Evolutionary conservation across 73 alveolate genomes (phyloP).

Genomic region (Stentor roeselii): DNA sequence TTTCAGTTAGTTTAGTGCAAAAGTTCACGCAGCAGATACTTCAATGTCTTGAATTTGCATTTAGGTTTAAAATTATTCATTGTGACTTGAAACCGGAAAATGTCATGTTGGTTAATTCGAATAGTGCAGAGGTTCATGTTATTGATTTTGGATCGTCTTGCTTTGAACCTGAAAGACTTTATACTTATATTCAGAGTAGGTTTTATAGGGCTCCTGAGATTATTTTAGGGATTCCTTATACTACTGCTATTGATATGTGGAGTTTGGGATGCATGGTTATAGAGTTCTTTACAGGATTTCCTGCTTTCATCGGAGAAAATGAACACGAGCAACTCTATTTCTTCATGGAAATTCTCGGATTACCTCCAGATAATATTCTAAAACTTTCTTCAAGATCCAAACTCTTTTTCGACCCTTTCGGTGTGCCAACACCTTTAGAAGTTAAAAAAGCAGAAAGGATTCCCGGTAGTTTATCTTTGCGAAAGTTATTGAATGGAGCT

Average conservation of each 20-base stretch:
- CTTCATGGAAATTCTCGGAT: slow-evolving; percentile 74
- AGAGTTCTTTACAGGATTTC: slow-evolving; percentile 84
- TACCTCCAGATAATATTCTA: slow-evolving; percentile 64
- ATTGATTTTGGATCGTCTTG: slow-evolving; percentile 86
- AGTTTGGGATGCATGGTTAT: slow-evolving; percentile 90
- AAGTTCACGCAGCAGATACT: slow-evolving; percentile 65
- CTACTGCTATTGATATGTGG: slow-evolving; percentile 95
- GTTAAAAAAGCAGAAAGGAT: slow-evolving; percentile 68
- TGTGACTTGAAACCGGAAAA: slow-evolving; percentile 91
- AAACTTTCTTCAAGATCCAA: slow-evolving; percentile 55
- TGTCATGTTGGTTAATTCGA: slow-evolving; percentile 46
- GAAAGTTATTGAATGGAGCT: slow-evolving; percentile 25
- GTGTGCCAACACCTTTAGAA: slow-evolving; percentile 71
- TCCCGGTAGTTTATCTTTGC: slow-evolving; percentile 62
- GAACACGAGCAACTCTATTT: slow-evolving; percentile 71
- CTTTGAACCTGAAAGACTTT: slow-evolving; percentile 58
- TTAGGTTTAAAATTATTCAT: slow-evolving; percentile 65
- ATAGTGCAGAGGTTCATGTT: slow-evolving; percentile 49
- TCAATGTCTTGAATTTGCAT: slow-evolving; percentile 47
- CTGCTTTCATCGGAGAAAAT: slow-evolving; percentile 87
- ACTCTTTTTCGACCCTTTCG: slow-evolving; percentile 53
- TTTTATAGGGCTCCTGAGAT: slow-evolving; percentile 96
- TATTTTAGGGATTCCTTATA: slow-evolving; percentile 89
- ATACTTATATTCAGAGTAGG: slow-evolving; percentile 86
- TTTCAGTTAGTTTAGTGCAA: slow-evolving; percentile 54